A percentile compares a stretch with the other conserved stretches of the same genome.
These are phyloP conservation scores for Phytomonas francai DNA, from an alignment of 208 protist genomes.

Conservation along the genomic window DNA sequence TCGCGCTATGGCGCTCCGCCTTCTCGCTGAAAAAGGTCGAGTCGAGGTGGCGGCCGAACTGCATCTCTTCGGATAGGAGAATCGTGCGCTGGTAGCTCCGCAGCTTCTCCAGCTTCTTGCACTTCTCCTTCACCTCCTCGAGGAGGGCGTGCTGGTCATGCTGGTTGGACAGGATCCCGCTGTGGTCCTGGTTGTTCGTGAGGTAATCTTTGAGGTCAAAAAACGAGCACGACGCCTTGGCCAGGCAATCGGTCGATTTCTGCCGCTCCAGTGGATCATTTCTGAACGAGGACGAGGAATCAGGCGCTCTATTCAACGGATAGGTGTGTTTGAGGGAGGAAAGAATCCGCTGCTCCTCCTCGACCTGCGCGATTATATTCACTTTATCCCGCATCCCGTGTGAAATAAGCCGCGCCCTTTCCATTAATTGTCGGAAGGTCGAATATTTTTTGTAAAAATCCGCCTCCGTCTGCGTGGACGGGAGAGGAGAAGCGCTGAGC, in stretches of 20 bases:
- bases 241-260: too few relatives aligned
- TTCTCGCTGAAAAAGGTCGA: neutral
- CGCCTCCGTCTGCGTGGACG: conserved; percentile 12
- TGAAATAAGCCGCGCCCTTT: conserved; percentile 21
- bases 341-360: conserved; percentile 23
- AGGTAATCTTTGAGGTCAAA: neutral
- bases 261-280: too few relatives aligned
- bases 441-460: conserved; percentile 25
- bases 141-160: conserved; percentile 14
- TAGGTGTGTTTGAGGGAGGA: conserved; percentile 11
- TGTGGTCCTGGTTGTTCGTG: neutral
- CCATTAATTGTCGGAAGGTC: conserved; percentile 20
- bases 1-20: neutral
- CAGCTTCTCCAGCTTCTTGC: conserved; percentile 31
- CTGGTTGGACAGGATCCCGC: conserved; percentile 1
- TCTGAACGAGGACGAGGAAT: too few relatives aligned
- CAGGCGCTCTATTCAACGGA: neutral
- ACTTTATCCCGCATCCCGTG: conserved; percentile 27
- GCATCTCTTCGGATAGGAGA: conserved; percentile 27
- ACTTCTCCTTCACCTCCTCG: conserved; percentile 23
- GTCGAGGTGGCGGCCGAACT: neutral
- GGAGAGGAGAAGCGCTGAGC: neutral
- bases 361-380: conserved; percentile 30
- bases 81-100: conserved; percentile 38
- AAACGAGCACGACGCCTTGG: neutral